Base-by-base conservation (phyloP, 768 basidiomycete genomes). In the Coprinellus aureogranulatus region DNA sequence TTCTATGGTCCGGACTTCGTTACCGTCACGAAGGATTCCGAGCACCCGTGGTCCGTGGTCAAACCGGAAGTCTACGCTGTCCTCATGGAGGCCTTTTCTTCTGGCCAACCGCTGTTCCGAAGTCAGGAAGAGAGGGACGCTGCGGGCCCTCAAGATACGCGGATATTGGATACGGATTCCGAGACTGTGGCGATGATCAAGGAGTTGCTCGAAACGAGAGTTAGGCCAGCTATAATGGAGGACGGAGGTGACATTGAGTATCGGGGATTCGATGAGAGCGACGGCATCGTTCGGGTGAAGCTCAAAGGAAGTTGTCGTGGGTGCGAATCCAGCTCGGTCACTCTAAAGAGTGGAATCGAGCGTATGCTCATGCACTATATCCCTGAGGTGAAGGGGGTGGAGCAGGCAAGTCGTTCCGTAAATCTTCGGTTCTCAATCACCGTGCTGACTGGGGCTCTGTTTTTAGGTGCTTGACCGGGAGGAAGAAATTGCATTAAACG, bases 181-280 rank as follows among this genome's bases (percentile, higher is more conserved):
- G 97, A 98, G 71, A 92, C 93, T 2, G 93, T 99, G 2, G 97
- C 93, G 8, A 99, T 98, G 96, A 94, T 99, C 64, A 99, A 99
- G 71, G 97, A 99, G 69, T 70, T 98, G 39, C 76, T 99, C 50
- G 96, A 98, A 68, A 98, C 95, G 2, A 77, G 97, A 14, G 94
- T 99, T 18, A 77, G 97, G 54, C 97, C 97, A 4, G 92, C 94
- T 4, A 98, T 99, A 59, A 95, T 95, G 91, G 97, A 98, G 70
- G 96, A 99, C 56, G 97, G 97, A 0, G 97, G 97, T 2, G 97
- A 98, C 69, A 94, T 99, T 57, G 96, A 98, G 73, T 99, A 91
- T 70, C 83, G 88, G 34, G 94, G 92, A 2, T 96, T 98, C 66
- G 81, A 83, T 50, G 85, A 84, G 22, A 91, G 90, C 2, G 72